Conservation (phyloP, 73 alveolate species). For the Paramecium sonneborni region DNA sequence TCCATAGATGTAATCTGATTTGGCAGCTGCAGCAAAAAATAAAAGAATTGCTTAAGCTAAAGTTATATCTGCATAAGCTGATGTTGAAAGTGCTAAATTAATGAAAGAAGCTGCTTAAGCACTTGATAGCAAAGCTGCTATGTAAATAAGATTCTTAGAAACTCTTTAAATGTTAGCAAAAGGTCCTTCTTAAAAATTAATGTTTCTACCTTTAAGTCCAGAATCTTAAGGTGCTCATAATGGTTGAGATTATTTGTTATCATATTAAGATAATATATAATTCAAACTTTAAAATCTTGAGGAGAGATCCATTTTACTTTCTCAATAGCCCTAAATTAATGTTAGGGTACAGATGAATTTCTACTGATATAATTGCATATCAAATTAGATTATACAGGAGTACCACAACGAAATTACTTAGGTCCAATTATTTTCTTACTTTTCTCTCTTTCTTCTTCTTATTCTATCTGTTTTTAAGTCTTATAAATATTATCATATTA, state of each 20-base stretch:
- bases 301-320: conserved; percentile 27
- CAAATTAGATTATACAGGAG: background rate
- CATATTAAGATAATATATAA: background rate
- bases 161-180: background rate
- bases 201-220: conserved; percentile 5
- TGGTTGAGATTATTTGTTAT: background rate
- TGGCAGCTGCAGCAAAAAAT: conserved; percentile 40
- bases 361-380: background rate
- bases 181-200: conserved; percentile 20
- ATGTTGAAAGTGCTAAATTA: conserved; percentile 23
- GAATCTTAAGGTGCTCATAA: conserved; percentile 25
- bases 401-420: background rate
- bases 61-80: conserved; percentile 31
- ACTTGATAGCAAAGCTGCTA: conserved; percentile 23
- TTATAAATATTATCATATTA: background rate
- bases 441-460: background rate
- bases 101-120: conserved; percentile 38
- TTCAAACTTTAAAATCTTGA: conserved; percentile 47
- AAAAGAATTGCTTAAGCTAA: conserved; percentile 34
- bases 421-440: conserved; percentile 8
- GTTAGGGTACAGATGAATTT: background rate
- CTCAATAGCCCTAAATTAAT: background rate
- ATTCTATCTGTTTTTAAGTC: background rate
- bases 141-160: conserved; percentile 14
- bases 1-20: background rate